These are phyloP conservation scores for Eucalyptus curtisii DNA, from an alignment of 345 rosid genomes.

Conservation along the genomic window DNA sequence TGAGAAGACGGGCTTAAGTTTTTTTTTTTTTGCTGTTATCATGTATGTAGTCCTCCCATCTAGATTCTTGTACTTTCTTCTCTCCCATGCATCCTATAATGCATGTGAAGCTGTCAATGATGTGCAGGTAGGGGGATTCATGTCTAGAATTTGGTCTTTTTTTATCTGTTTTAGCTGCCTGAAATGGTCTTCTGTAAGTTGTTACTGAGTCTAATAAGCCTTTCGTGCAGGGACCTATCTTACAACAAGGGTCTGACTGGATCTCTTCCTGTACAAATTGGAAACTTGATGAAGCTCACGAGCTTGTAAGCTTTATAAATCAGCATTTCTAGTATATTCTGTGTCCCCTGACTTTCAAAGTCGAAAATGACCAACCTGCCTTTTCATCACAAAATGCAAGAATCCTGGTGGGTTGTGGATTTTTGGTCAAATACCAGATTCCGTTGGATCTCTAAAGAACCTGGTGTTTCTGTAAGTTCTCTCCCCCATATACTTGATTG, in stretches of 20 bases:
- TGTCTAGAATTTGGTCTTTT: background rate
- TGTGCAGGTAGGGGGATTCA: background rate
- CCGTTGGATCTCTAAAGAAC: constrained; percentile 43
- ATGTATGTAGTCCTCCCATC: background rate
- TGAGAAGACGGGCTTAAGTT: background rate
- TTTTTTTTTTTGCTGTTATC: background rate
- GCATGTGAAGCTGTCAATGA: background rate
- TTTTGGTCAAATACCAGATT: constrained; percentile 60
- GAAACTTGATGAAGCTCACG: constrained; percentile 38
- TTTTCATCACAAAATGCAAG: constrained; percentile 15
- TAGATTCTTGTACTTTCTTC: background rate
- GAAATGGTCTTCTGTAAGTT: background rate
- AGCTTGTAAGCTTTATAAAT: constrained; percentile 41
- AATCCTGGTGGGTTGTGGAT: constrained; percentile 65
- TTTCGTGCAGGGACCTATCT: constrained; percentile 66
- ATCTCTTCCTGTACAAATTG: constrained; percentile 53
- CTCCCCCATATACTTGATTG: background rate
- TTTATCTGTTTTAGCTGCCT: background rate
- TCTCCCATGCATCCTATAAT: background rate
- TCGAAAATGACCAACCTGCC: background rate
- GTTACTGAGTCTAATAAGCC: background rate
- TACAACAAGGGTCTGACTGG: constrained; percentile 51
- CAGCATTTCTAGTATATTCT: background rate
- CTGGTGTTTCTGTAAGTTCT: constrained; percentile 49
- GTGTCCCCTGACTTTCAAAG: background rate